Conservation (phyloP, 2,329 filamentous ascomycete genomes). For the Tympanopsis confertula region DNA sequence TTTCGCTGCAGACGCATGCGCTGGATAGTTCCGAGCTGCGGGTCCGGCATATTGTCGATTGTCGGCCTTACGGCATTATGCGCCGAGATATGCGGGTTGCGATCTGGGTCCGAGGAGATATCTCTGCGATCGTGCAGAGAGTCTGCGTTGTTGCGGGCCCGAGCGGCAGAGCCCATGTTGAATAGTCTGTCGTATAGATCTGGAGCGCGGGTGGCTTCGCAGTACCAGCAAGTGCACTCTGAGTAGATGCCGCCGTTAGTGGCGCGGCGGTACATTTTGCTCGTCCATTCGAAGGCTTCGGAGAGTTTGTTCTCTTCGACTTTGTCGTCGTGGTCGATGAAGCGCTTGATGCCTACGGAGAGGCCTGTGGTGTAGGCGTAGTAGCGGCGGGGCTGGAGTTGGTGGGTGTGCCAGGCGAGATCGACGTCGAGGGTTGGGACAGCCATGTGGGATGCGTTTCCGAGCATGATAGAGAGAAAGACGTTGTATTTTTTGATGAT, state of each 20-base stretch:
- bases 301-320: slow-evolving; percentile 57
- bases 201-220: slow-evolving; percentile 55
- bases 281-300: slow-evolving; percentile 61
- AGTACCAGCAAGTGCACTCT: slow-evolving; percentile 76
- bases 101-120: slow-evolving; percentile 32
- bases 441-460: slow-evolving; percentile 29
- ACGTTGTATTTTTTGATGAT: slow-evolving; percentile 53
- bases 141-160: slow-evolving; percentile 1
- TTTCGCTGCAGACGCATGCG: slow-evolving; percentile 31
- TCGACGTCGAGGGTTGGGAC: slow-evolving; percentile 69
- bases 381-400: slow-evolving; percentile 55
- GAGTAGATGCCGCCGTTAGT: slow-evolving; percentile 56
- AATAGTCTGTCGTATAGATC: slow-evolving; percentile 35
- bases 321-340: slow-evolving; percentile 78
- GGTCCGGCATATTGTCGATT: slow-evolving; percentile 12
- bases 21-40: slow-evolving; percentile 15
- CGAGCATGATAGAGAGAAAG: slow-evolving; percentile 48
- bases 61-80: slow-evolving; percentile 51
- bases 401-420: slow-evolving; percentile 71
- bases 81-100: slow-evolving; percentile 59
- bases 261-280: slow-evolving; percentile 51
- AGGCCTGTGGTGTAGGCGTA: slow-evolving; percentile 37
- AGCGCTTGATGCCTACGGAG: slow-evolving; percentile 30
- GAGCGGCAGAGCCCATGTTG: slow-evolving; percentile 8
- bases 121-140: slow-evolving; percentile 19